phyloP scores from a whole-genome alignment of 116 monocot species.

The Dioscorea cayenensis region DNA sequence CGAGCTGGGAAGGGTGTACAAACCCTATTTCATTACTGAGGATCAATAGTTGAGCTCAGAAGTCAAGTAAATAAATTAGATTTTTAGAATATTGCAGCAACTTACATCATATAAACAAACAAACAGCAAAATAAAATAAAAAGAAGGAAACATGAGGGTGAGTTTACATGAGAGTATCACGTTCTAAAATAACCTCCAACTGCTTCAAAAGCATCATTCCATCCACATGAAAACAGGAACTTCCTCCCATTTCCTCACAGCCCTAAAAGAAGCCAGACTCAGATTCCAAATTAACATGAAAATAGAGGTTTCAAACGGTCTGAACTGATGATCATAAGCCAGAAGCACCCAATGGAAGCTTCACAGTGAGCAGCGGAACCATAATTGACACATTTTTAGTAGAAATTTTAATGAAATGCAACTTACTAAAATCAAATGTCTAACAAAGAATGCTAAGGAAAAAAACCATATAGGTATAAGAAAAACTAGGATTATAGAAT shows the following conservation, averaged over 20 bases:
- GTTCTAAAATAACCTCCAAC: slow-evolving; percentile 27
- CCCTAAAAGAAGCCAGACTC: background rate
- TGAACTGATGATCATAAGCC: no score
- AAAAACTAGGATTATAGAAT: no score
- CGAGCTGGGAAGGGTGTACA: slow-evolving; percentile 58
- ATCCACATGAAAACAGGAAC: slow-evolving; percentile 1
- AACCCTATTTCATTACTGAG: slow-evolving; percentile 78
- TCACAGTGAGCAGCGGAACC: no score
- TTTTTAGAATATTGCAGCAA: background rate
- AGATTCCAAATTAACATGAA: no score
- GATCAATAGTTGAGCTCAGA: background rate
- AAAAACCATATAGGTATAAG: no score
- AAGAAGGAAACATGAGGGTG: background rate
- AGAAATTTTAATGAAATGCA: no score
- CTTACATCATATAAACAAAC: background rate
- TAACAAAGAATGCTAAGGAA: no score
- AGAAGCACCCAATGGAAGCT: no score
- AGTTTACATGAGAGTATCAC: slow-evolving; percentile 27
- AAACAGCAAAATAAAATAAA: background rate
- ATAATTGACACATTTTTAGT: no score
- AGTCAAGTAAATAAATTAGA: background rate
- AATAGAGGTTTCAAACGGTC: no score
- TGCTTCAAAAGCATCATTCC: slow-evolving; percentile 14
- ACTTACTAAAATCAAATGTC: no score
- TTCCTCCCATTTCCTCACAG: slow-evolving; percentile 2